Conservation (phyloP, 306 rosid genomes). For the Morella rubra region DNA sequence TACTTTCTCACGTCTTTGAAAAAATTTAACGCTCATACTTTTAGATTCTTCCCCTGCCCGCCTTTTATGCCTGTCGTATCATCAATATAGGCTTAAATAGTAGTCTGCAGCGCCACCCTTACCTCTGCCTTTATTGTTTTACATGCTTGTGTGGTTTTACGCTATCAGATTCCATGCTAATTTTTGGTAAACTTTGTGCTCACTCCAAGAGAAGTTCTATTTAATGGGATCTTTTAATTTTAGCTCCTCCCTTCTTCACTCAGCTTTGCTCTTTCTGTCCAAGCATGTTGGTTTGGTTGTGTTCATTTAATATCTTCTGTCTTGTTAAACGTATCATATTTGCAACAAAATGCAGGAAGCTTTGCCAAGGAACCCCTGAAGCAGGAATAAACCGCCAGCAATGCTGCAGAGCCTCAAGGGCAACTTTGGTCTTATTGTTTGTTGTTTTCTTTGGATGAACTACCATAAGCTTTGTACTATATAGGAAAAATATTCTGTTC, state of each 20-base stretch:
- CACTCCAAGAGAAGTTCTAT: not conserved
- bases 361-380: constrained; percentile 21
- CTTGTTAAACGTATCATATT: not conserved
- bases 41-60: not conserved
- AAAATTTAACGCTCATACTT: not conserved
- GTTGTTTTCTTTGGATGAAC: not conserved
- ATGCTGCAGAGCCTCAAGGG: constrained; percentile 13
- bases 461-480: constrained; percentile 2
- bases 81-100: not conserved
- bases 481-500: not conserved
- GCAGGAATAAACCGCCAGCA: constrained; percentile 29
- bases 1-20: not conserved
- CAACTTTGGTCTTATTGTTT: constrained; percentile 7
- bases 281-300: not conserved
- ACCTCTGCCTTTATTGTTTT: not conserved
- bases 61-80: not conserved
- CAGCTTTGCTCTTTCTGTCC: not conserved
- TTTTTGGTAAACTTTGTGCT: not conserved
- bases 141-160: not conserved
- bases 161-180: not conserved
- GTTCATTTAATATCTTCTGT: not conserved
- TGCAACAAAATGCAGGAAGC: constrained; percentile 33
- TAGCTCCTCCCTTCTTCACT: not conserved
- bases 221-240: not conserved
- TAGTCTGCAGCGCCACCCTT: not conserved